Evolutionary conservation across 331 rosid species (phyloP).

Genomic region (Prunus yedoensis): DNA sequence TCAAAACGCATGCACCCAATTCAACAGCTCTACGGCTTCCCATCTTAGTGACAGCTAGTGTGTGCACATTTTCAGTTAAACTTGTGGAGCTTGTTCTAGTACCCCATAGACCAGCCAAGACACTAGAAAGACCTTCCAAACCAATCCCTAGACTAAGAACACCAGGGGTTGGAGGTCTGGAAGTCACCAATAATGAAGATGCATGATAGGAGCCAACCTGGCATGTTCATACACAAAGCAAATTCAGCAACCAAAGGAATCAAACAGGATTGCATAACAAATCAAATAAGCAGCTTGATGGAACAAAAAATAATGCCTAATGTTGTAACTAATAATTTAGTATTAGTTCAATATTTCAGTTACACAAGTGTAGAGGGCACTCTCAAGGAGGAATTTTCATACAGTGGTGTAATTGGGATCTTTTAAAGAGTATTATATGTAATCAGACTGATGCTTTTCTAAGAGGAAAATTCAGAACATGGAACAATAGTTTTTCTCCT

Average conservation of each 20-base stretch:
- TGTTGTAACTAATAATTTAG: background rate
- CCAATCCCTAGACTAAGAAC: too few relatives aligned
- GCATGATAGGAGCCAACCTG: too few relatives aligned
- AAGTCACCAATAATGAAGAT: too few relatives aligned
- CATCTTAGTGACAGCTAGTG: too few relatives aligned
- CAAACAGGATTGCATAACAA: slow-evolving; percentile 15
- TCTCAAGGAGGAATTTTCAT: background rate
- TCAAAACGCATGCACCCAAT: too few relatives aligned
- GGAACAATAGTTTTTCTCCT: background rate
- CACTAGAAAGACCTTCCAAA: too few relatives aligned
- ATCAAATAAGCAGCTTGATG: background rate
- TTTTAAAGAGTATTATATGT: background rate
- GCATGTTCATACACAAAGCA: slow-evolving; percentile 33
- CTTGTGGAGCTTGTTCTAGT: too few relatives aligned
- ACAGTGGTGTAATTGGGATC: background rate
- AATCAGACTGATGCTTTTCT: background rate
- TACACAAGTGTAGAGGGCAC: background rate
- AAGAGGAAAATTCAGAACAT: background rate
- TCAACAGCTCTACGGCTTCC: too few relatives aligned
- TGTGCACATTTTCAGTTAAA: too few relatives aligned
- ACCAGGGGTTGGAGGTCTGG: too few relatives aligned
- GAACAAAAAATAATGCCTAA: background rate
- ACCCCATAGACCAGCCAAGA: too few relatives aligned
- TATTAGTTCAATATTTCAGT: background rate
- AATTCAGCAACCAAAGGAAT: slow-evolving; percentile 10